phyloP scores from a whole-genome alignment of 1,284 basidiomycete species.

The Heterobasidion annosum region DNA sequence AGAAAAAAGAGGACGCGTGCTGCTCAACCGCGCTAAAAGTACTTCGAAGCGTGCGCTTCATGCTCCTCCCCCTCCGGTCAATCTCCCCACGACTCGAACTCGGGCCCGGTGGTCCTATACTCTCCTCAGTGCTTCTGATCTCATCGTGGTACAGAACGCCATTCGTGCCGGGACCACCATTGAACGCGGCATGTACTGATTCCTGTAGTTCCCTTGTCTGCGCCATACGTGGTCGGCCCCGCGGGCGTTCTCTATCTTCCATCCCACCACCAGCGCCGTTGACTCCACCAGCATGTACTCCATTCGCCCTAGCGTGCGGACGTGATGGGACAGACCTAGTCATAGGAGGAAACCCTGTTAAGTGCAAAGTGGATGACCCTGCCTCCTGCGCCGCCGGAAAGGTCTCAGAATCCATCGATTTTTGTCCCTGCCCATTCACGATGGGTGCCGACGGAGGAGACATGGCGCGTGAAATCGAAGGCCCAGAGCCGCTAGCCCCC shows the following conservation, averaged over 20 bases:
- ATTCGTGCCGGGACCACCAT: neutral
- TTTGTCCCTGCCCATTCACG: neutral
- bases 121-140: constrained; percentile 15
- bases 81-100: constrained; percentile 5
- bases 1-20: constrained; percentile 54
- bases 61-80: constrained; percentile 43
- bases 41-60: constrained; percentile 54
- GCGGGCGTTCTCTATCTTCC: neutral
- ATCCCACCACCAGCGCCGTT: neutral
- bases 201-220: constrained; percentile 27
- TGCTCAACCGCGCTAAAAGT: constrained; percentile 61
- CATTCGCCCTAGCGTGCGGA: neutral
- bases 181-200: constrained; percentile 31
- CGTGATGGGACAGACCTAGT: neutral
- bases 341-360: too few species aligned
- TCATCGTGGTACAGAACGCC: neutral
- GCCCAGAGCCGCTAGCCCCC: constrained; percentile 26
- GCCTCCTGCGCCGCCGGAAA: neutral
- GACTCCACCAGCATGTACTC: neutral
- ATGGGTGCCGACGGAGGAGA: constrained; percentile 18
- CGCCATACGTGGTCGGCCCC: neutral
- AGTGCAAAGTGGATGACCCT: neutral
- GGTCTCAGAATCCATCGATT: too few species aligned
- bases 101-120: constrained; percentile 5
- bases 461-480: constrained; percentile 4